Evolutionary conservation across 2,329 filamentous ascomycete species (phyloP).

Genomic region (Ophioceras dolichostomum): DNA sequence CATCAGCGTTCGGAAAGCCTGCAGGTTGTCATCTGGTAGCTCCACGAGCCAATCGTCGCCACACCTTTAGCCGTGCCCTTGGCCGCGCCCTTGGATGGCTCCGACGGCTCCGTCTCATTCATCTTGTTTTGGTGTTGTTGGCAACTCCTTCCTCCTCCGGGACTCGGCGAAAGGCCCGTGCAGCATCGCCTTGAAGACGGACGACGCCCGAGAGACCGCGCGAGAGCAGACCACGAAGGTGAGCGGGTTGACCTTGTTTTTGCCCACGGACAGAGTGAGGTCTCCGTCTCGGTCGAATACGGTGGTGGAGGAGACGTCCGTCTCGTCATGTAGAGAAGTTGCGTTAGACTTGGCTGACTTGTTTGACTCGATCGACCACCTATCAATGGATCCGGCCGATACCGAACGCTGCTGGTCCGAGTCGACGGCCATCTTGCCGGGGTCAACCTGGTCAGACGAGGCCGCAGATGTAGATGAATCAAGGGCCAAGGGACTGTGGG

Average conservation of each 20-base stretch:
- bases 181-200: conserved; percentile 16
- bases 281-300: conserved; percentile 8
- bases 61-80: too few species aligned
- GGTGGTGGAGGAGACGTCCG: not conserved
- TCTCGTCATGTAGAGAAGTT: too few species aligned
- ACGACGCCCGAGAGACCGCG: conserved; percentile 13
- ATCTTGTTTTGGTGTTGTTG: too few species aligned
- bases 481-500: too few species aligned
- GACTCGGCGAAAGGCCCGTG: conserved; percentile 15
- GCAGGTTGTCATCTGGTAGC: conserved; percentile 18
- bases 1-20: conserved; percentile 15
- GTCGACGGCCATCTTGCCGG: not conserved
- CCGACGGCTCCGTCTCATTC: too few species aligned
- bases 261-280: conserved; percentile 4
- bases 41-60: conserved; percentile 13
- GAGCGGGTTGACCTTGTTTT: conserved; percentile 1
- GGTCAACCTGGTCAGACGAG: not conserved
- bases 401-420: too few species aligned
- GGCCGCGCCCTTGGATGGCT: too few species aligned
- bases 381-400: too few species aligned
- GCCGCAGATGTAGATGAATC: not conserved
- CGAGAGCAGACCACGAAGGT: conserved; percentile 15
- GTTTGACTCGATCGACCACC: too few species aligned
- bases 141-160: not conserved
- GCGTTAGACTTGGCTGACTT: too few species aligned